Evolutionary conservation across 2,329 filamentous ascomycete species (phyloP).

Genomic region (Cordyceps fumosorosea): DNA sequence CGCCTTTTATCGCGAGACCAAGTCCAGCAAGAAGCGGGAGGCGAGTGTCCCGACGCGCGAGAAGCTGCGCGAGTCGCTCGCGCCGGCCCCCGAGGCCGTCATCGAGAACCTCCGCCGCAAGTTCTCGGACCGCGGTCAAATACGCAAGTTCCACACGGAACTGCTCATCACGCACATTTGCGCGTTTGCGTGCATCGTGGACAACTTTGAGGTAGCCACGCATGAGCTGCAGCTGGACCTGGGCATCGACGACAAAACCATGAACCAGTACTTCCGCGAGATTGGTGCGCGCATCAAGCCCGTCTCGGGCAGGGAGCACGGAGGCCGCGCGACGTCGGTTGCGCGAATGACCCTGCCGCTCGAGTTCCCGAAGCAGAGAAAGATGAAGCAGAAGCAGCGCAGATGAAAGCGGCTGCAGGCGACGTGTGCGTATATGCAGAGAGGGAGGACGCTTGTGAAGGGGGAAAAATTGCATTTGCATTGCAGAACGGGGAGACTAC

Average conservation of each 20-base stretch:
- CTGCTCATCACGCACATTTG: conserved; percentile 68
- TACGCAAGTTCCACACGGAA: conserved; percentile 67
- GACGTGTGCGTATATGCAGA: too few relatives aligned
- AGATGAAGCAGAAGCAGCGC: conserved; percentile 11
- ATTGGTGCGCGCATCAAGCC: conserved; percentile 64
- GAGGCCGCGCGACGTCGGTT: conserved; percentile 42
- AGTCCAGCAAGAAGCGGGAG: conserved; percentile 38
- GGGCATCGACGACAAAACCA: conserved; percentile 61
- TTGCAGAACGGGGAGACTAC: neutral
- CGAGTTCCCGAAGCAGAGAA: conserved; percentile 64
- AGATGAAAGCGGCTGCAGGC: conserved; percentile 1
- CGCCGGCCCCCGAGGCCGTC: conserved; percentile 53
- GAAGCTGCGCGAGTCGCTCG: conserved; percentile 51
- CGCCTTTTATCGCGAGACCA: conserved; percentile 43
- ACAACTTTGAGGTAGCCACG: conserved; percentile 67
- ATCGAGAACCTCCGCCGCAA: conserved; percentile 61
- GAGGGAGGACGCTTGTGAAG: neutral
- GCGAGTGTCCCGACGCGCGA: conserved; percentile 53
- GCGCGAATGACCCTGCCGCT: conserved; percentile 73
- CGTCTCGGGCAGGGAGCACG: conserved; percentile 51
- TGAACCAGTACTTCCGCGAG: conserved; percentile 67
- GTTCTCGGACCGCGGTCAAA: conserved; percentile 57
- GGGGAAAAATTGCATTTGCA: neutral
- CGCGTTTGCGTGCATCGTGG: conserved; percentile 63
- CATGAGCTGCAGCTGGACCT: conserved; percentile 65